Evolutionary conservation across 805 yeast species (phyloP).

Genomic region (Saturnispora zaruensis): DNA sequence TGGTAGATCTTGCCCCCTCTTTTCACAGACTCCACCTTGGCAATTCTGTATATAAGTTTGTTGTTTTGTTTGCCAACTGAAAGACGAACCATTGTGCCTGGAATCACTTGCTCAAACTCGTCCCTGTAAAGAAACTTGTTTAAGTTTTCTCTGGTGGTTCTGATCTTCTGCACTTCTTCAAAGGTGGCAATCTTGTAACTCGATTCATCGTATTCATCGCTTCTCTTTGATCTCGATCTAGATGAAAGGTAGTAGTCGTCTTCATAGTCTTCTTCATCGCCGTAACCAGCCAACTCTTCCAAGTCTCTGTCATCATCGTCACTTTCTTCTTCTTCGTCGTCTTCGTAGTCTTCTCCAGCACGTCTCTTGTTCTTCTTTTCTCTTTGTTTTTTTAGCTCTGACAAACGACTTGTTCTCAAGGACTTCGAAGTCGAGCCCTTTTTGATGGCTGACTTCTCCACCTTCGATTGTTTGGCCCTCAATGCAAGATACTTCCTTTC

Average conservation of each 20-base stretch:
- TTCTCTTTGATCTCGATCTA: conserved; percentile 32
- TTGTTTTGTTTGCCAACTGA: conserved; percentile 69
- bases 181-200: conserved; percentile 38
- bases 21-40: conserved; percentile 58
- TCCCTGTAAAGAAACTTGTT: conserved; percentile 75
- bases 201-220: conserved; percentile 31
- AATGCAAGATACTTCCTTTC: conserved; percentile 79
- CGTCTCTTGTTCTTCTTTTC: conserved; percentile 23
- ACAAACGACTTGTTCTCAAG: conserved; percentile 27
- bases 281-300: conserved; percentile 29
- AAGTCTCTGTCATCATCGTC: conserved; percentile 32
- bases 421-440: conserved; percentile 20
- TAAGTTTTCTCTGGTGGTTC: conserved; percentile 70
- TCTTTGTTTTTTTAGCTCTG: conserved; percentile 31
- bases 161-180: conserved; percentile 50
- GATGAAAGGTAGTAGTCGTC: conserved; percentile 23
- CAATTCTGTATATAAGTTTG: conserved; percentile 69
- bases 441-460: conserved; percentile 28
- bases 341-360: conserved; percentile 26
- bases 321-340: conserved; percentile 25
- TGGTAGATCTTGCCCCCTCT: conserved; percentile 34
- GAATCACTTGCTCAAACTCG: conserved; percentile 59
- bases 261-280: conserved; percentile 30
- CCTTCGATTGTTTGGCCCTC: conserved; percentile 57
- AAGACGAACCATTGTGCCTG: conserved; percentile 74